Evolutionary conservation across 192 early-diverging fungal genomes (phyloP).

Genomic region (Gaertneriomyces semiglobifer): DNA sequence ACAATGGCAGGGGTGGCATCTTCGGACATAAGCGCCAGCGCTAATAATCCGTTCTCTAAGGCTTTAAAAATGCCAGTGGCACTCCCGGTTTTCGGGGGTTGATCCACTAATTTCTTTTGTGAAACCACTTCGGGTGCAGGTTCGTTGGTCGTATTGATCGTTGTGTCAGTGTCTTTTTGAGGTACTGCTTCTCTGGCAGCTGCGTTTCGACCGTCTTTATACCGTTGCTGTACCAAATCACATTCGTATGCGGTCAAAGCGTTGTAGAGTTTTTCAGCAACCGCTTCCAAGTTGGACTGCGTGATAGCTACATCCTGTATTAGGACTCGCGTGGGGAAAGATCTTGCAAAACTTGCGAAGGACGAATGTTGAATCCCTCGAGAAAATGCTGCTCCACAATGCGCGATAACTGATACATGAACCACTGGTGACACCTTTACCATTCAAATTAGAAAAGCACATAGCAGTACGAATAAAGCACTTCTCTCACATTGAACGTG

Average conservation of each 20-base stretch:
- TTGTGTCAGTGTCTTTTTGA: neutral
- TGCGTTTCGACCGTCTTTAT: conserved; percentile 1
- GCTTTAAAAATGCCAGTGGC: conserved; percentile 14
- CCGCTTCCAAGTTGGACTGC: conserved; percentile 25
- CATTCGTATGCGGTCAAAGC: conserved; percentile 47
- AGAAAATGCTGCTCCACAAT: conserved; percentile 39
- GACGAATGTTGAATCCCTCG: conserved; percentile 27
- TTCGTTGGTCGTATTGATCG: neutral
- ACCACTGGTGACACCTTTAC: conserved; percentile 35
- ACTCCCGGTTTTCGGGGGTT: neutral
- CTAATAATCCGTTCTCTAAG: conserved; percentile 38
- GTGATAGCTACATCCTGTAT: conserved; percentile 48
- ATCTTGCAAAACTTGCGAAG: conserved; percentile 26
- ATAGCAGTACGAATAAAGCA: neutral
- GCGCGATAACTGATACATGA: conserved; percentile 46
- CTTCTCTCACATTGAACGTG: conserved; percentile 13
- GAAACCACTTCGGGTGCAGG: neutral
- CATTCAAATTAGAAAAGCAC: neutral
- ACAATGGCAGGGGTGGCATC: conserved; percentile 43
- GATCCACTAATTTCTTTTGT: neutral
- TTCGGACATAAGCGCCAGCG: conserved; percentile 37
- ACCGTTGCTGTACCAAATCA: conserved; percentile 33
- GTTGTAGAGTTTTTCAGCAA: conserved; percentile 43
- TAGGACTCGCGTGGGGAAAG: conserved; percentile 38
- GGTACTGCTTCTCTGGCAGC: neutral